A percentile compares a stretch with the other conserved stretches of the same genome.
Conservation (phyloP, 768 basidiomycete genomes). For the Gyrodon lividus region DNA sequence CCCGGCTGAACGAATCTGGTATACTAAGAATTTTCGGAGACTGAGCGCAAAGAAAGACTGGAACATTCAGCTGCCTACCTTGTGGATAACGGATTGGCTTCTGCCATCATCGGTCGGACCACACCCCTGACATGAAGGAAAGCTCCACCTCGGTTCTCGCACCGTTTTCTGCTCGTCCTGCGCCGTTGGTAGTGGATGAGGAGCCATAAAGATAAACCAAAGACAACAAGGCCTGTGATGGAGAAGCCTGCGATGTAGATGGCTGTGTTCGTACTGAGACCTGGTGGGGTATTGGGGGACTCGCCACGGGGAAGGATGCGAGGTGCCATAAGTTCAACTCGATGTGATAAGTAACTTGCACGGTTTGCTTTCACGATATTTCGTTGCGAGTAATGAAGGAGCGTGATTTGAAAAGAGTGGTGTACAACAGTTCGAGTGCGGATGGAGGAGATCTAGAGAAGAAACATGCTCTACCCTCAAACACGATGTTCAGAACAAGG, state of each 20-base stretch:
- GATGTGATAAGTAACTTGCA: background rate
- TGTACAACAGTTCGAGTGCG: background rate
- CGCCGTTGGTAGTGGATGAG: constrained; percentile 41
- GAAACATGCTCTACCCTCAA: background rate
- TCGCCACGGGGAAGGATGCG: constrained; percentile 12
- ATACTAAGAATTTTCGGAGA: constrained; percentile 1
- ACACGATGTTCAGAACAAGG: background rate
- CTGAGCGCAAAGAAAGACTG: background rate
- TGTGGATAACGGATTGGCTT: background rate
- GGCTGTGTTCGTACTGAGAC: constrained; percentile 21
- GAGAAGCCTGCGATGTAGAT: constrained; percentile 52
- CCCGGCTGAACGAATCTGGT: constrained; percentile 39
- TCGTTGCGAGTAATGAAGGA: constrained; percentile 7
- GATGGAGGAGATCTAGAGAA: background rate
- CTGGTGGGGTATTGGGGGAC: background rate
- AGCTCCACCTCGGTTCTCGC: constrained; percentile 38
- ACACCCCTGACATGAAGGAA: constrained; percentile 33
- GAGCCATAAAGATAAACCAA: constrained; percentile 42
- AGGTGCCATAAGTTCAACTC: constrained; percentile 20
- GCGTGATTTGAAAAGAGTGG: constrained; percentile 9
- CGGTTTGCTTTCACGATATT: background rate
- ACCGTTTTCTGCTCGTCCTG: constrained; percentile 36
- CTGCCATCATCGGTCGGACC: constrained; percentile 8
- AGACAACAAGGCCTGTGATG: constrained; percentile 6
- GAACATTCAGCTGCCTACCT: constrained; percentile 11